Conservation (phyloP, 2,329 filamentous ascomycete species). For the Penicillium griseofulvum region DNA sequence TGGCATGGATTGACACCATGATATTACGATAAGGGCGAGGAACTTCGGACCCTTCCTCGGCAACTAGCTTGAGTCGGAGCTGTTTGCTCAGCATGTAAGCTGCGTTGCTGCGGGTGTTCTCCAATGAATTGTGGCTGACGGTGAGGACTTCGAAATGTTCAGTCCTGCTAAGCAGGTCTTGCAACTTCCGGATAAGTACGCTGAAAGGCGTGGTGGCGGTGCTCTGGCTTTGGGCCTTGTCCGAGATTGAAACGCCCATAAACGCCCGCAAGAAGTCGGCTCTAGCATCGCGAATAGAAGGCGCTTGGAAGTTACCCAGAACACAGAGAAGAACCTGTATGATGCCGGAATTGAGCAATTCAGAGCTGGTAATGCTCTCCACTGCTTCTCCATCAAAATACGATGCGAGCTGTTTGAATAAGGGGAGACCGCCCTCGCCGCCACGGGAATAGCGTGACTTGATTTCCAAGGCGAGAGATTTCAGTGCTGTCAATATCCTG, state of each 20-base stretch:
- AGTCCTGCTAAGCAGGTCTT: constrained; percentile 91
- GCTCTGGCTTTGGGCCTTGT: constrained; percentile 62
- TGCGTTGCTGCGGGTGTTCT: constrained; percentile 84
- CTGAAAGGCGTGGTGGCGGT: constrained; percentile 80
- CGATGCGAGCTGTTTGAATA: constrained; percentile 73
- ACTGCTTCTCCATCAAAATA: constrained; percentile 88
- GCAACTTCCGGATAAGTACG: constrained; percentile 86
- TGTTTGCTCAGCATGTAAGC: constrained; percentile 97
- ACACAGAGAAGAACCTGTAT: constrained; percentile 80
- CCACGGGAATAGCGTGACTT: constrained; percentile 63
- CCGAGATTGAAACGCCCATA: constrained; percentile 68
- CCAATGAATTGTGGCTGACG: constrained; percentile 86
- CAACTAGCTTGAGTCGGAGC: constrained; percentile 80
- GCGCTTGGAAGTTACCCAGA: constrained; percentile 66
- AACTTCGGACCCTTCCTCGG: constrained; percentile 83
- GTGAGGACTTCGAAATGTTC: constrained; percentile 98
- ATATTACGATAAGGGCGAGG: constrained; percentile 85
- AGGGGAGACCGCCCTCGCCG: constrained; percentile 53
- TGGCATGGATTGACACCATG: constrained; percentile 97
- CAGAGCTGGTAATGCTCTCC: constrained; percentile 92
- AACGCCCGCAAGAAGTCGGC: constrained; percentile 87
- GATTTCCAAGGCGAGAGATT: constrained; percentile 68
- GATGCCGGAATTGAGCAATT: constrained; percentile 85
- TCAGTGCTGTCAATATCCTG: constrained; percentile 71
- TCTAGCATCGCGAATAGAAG: constrained; percentile 57